Evolutionary conservation across 768 basidiomycete genomes (phyloP).

Genomic region (Neoboletus magnificus): DNA sequence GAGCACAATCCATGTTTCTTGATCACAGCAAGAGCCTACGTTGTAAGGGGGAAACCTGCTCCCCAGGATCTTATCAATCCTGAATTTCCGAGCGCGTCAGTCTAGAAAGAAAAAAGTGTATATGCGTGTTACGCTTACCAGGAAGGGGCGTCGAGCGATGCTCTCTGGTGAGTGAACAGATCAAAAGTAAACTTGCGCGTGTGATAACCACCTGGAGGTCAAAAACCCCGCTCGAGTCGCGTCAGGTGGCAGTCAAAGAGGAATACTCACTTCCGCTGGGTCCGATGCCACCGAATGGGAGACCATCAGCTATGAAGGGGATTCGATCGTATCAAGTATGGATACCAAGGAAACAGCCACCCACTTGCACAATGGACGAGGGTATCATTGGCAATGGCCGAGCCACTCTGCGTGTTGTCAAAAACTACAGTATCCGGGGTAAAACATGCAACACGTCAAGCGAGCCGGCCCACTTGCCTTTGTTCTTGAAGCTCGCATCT

Average conservation of each 20-base stretch:
- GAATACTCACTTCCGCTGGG: constrained; percentile 63
- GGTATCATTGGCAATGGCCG: constrained; percentile 65
- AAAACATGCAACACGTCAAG: neutral
- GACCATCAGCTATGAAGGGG: constrained; percentile 43
- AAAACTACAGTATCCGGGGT: constrained; percentile 45
- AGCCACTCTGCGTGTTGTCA: constrained; percentile 68
- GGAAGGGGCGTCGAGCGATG: constrained; percentile 45
- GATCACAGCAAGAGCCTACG: constrained; percentile 7
- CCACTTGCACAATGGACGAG: constrained; percentile 58
- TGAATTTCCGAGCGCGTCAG: constrained; percentile 6
- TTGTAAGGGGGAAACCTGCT: constrained; percentile 30
- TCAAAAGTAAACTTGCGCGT: constrained; percentile 76
- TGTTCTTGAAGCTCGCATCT: constrained; percentile 54
- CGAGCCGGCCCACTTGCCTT: constrained; percentile 40
- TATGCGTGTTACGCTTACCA: constrained; percentile 21
- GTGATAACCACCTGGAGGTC: constrained; percentile 55
- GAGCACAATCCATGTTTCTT: neutral
- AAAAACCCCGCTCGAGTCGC: neutral
- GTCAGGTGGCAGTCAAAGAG: neutral
- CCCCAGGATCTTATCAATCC: constrained; percentile 27
- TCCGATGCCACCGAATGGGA: constrained; percentile 76
- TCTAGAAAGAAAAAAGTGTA: too few relatives aligned
- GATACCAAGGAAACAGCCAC: constrained; percentile 7
- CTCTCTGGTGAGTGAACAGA: constrained; percentile 70
- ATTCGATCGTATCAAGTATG: neutral